Evolutionary conservation across 2,329 filamentous ascomycete species (phyloP).

Genomic region (Purpureocillium lavendulum): DNA sequence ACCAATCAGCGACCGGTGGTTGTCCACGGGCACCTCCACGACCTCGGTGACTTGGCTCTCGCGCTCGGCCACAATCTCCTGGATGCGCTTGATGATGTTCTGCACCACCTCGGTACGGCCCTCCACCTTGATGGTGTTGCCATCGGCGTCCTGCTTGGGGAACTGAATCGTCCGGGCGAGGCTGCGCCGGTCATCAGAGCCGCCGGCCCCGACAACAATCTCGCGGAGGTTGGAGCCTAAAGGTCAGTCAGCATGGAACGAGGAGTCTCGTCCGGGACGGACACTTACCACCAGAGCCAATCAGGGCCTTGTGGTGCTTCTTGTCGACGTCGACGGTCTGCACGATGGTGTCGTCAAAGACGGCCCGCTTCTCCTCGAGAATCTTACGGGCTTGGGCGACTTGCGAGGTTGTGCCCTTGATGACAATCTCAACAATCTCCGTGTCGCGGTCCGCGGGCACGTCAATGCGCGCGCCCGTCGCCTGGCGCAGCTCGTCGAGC

Average conservation of each 20-base stretch:
- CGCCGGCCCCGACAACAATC: slow-evolving; percentile 81
- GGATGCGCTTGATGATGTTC: slow-evolving; percentile 76
- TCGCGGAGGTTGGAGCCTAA: slow-evolving; percentile 75
- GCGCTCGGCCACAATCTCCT: slow-evolving; percentile 72
- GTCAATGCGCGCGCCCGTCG: slow-evolving; percentile 83
- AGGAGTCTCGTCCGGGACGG: not conserved
- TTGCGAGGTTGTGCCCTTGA: slow-evolving; percentile 87
- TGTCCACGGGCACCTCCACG: slow-evolving; percentile 77
- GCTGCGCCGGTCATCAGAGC: slow-evolving; percentile 75
- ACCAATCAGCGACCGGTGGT: slow-evolving; percentile 86
- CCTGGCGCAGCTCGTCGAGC: slow-evolving; percentile 80
- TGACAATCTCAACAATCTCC: slow-evolving; percentile 72
- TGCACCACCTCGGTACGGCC: slow-evolving; percentile 78
- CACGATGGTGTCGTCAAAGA: slow-evolving; percentile 84
- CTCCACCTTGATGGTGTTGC: slow-evolving; percentile 79
- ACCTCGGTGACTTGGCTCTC: slow-evolving; percentile 73
- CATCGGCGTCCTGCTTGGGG: slow-evolving; percentile 77
- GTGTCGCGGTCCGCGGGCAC: slow-evolving; percentile 75
- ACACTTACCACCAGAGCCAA: slow-evolving; percentile 74
- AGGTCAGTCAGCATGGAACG: slow-evolving; percentile 3
- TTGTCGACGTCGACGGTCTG: slow-evolving; percentile 85
- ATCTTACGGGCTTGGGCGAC: slow-evolving; percentile 89
- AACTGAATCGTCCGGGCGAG: slow-evolving; percentile 90
- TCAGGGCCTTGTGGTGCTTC: slow-evolving; percentile 85
- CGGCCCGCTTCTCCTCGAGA: slow-evolving; percentile 74